Base-by-base conservation (phyloP, 2,329 filamentous ascomycete genomes). In the Hysterium pulicare region DNA sequence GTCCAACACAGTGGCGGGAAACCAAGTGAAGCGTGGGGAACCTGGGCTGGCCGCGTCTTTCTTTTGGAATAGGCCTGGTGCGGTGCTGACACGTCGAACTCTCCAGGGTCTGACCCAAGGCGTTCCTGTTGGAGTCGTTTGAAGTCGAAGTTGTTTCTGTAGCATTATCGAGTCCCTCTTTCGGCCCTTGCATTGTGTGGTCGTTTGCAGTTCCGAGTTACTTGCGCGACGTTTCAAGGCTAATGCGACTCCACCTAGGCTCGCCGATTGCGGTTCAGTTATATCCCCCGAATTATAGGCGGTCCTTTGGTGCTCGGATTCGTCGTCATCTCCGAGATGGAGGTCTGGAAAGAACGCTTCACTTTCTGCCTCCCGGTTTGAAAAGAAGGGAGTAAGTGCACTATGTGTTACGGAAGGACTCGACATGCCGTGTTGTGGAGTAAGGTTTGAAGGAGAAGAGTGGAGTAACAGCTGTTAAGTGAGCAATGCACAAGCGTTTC, bases 1-100 rank as follows among this genome's bases (percentile, higher is more conserved):
- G 16, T 16, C 28, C 17, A 48, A 53, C 7, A 17, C 3, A 4
- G 41, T 41, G 11, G 24, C 28, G 1, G 46, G 42, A 36, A 47
- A 46, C 46, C 42, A 44, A 36, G 24, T 44, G 26, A 53, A 48
- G 13, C 43, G 33, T 8, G 48, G 50, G 16, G 15, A 26, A 10
- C 13, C 17, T 17, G 42, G 35, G 8, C 22, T 21, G 36, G 40
- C 31, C 19, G 43, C 35, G 13, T 43, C 47, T 20, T 30, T 32
- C 40, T n/a, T 33, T 15, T 36, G 45, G n/a, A 47, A 40, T 2
- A 38, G 23, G 10, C 20, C 31, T 31, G 40, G 34, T 20, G 39
- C 22, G 39, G 43, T 30, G 15, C 36, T 44, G 17, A 33, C 46
- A 33, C 33, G 38, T 20, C 22, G 23, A n/a, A 47, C 17, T 22